Evolutionary conservation across 2,329 filamentous ascomycete species (phyloP).

Genomic region (Shiraia bambusicola): DNA sequence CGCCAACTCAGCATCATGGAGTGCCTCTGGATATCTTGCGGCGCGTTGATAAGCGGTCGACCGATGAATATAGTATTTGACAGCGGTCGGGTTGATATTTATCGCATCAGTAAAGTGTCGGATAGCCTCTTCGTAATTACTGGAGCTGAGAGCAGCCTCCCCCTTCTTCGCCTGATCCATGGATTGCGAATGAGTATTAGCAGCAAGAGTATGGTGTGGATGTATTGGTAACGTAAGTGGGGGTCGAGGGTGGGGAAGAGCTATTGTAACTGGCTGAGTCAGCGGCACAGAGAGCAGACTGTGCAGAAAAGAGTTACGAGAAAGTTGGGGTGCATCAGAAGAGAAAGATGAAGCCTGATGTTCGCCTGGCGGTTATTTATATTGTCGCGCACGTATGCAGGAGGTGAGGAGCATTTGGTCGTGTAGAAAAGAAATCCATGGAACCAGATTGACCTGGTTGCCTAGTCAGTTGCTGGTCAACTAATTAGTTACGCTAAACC

Average conservation of each 20-base stretch:
- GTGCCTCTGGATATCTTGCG: constrained; percentile 51
- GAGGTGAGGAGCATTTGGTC: constrained; percentile 1
- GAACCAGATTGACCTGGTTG: too few relatives aligned
- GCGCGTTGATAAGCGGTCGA: constrained; percentile 74
- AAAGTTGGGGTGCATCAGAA: neutral
- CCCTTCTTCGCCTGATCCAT: constrained; percentile 61
- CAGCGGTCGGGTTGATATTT: constrained; percentile 63
- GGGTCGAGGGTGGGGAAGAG: neutral
- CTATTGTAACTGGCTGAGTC: neutral
- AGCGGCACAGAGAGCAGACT: neutral
- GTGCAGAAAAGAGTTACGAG: too few relatives aligned
- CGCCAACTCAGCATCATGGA: constrained; percentile 52
- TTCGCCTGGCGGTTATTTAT: neutral
- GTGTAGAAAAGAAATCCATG: constrained; percentile 1
- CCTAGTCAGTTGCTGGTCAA: too few relatives aligned
- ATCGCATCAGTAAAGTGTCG: constrained; percentile 66
- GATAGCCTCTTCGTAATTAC: constrained; percentile 69
- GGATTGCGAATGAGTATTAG: constrained; percentile 41
- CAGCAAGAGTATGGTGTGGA: too few relatives aligned
- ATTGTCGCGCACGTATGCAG: neutral
- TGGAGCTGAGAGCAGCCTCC: constrained; percentile 60
- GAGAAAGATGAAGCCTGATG: neutral
- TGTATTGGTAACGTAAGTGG: neutral
- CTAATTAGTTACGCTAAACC: constrained; percentile 1
- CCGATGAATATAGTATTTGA: constrained; percentile 78